Base-by-base conservation (phyloP, 495 filamentous ascomycete species). In the Glonium stellatum region DNA sequence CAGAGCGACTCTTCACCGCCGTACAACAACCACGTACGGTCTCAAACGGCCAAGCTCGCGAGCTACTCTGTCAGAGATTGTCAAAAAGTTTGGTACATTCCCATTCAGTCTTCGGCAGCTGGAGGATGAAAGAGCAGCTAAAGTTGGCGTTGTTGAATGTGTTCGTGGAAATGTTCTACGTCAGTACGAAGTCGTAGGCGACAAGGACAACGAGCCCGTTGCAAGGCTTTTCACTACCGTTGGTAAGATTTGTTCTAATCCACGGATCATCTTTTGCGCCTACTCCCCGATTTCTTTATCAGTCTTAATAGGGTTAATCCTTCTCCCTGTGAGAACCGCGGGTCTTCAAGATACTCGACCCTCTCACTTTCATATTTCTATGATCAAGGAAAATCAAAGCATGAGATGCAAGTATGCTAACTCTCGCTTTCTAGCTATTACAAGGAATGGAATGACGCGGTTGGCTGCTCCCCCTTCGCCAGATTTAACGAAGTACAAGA, bases 51-150 rank as follows among this genome's bases (percentile, higher is more conserved):
- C 89, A 46, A 92, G 88, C 66, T 95, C 92, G 34, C 82, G 92
- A 60, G 87, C 93, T 72, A 89, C 87, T 27, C 79, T 96, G 19
- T 95, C 89, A 25, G 95, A 97, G 76, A 84, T 95, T 57, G 85
- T 92, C 65, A 92, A 89, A 83, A 97, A 92, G 77, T 97, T 97
- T 74, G 91, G 92, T 62, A 88, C 83, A 50, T 98, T 98, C 81
- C 95, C 93, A 62, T 98, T 98, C 84, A 93, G 90, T 74, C 79
- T 98, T 77, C 83, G 93, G 71, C 93, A 98, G 78, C 84, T 98
- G 51, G 92, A 96, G 51, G 95, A 97, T 69, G 95, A 97, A 81
- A 84, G 92, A 68, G 87, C 90, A 61, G 95, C 90, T 61, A 98
- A 98, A 82, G 87, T 95, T 59, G 93, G 93, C 67, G 87, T 97